phyloP scores from a whole-genome alignment of 164 flowering plant genomes.

The Malania oleifera region DNA sequence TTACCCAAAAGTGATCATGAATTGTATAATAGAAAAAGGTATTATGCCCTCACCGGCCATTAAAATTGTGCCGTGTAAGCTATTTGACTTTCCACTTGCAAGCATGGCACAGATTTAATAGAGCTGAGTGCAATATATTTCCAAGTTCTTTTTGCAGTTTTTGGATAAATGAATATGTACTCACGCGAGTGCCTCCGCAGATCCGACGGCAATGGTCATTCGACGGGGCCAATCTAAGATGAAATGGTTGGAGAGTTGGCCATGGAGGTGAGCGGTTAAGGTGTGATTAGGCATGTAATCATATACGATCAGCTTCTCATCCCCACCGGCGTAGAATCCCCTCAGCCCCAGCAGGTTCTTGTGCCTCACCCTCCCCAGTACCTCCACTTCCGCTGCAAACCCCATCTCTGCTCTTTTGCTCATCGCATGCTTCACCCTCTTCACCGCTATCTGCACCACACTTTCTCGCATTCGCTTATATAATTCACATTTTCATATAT shows the following conservation, averaged over 20 bases:
- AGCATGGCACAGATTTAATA: too few species aligned
- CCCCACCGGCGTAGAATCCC: conserved; percentile 69
- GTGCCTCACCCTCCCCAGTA: conserved; percentile 72
- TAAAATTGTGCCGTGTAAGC: neutral
- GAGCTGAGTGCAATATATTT: too few species aligned
- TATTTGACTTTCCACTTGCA: neutral
- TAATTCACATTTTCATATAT: neutral
- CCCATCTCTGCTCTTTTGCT: conserved; percentile 77
- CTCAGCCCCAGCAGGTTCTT: conserved; percentile 57
- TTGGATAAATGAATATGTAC: conserved; percentile 14
- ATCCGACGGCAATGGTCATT: conserved; percentile 48
- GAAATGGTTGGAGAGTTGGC: conserved; percentile 43
- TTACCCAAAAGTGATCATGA: too few species aligned
- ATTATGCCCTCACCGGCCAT: too few species aligned
- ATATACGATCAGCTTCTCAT: conserved; percentile 70
- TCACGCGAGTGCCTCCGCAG: conserved; percentile 78
- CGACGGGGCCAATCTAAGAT: conserved; percentile 56
- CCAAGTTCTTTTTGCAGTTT: neutral
- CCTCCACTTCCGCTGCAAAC: conserved; percentile 79
- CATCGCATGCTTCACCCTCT: conserved; percentile 57
- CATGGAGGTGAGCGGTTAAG: conserved; percentile 65
- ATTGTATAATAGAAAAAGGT: too few species aligned
- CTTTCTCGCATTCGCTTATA: too few species aligned
- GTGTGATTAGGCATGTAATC: conserved; percentile 82
- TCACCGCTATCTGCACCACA: conserved; percentile 69